Base-by-base conservation (phyloP, 768 basidiomycete species). In the Tulasnella calospora region DNA sequence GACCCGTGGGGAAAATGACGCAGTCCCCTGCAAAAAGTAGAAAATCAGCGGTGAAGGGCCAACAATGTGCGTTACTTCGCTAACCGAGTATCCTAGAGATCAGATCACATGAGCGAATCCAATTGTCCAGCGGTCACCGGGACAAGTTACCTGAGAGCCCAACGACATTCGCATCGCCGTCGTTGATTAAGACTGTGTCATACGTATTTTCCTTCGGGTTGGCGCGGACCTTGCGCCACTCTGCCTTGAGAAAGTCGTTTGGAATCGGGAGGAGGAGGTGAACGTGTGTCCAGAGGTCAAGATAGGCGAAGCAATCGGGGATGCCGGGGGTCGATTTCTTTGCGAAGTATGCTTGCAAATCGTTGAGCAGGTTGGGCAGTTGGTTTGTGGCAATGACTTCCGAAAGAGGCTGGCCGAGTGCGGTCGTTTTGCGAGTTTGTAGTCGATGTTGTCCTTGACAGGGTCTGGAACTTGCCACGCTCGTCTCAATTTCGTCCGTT, bases 401-500 rank as follows among this genome's bases (percentile, higher is more conserved):
- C 17, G 23, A 7, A 1, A 61, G 57, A 61, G 57, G 27, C n/a
- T 61, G 9, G 23, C n/a, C 23, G 13, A 13, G 27, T 61, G 57
- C 4, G 57, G 57, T 3, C 57, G 23, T 30, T 61, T 61, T 13
- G 57, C 27, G 57, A 61, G 57, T 27, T 61, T 61, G 57, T n/a
- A 61, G n/a, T 61, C 57, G 17, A 61, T 13, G n/a, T 61, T 61
- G 57, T 61, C 57, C 57, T 61, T 61, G 57, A 21, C 23, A 61
- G 57, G 57, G 57, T 61, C 57, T n/a, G 57, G 57, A n/a, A 61
- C 57, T 19, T 61, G 57, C 57, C 57, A 61, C 57, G 57, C 23
- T 10, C 13, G 57, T 30, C 23, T 21, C 57, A 13, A 4, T 61
- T 10, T 61, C 57, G n/a, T 61, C 13, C 23, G 57, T 12, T 61